Base-by-base conservation (phyloP, 1,284 basidiomycete genomes). In the Sparassis latifolia region DNA sequence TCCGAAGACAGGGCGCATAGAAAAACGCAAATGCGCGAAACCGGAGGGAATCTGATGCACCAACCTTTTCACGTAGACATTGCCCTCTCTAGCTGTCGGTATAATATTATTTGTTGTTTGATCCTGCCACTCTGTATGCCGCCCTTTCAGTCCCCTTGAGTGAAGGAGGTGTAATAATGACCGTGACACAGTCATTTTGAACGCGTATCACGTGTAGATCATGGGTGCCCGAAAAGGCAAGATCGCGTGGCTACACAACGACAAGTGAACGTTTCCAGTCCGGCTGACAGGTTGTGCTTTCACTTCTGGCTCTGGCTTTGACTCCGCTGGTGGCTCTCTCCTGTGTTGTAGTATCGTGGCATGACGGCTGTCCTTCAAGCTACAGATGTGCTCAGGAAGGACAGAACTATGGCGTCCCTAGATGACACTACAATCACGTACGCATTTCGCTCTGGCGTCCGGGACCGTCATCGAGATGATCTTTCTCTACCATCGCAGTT, bases 1-100 rank as follows among this genome's bases (percentile, higher is more conserved):
- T 66, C 83, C 88, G 4, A 80, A 81, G 63, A 93, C 91, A 6
- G 90, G 90, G 4, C 77, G 75, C 55, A 74, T 85, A 45, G 92
- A 96, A 68, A 86, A 81, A 58, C 78, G 93, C 50, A 96, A 96
- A 65, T 93, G 91, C 58, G 92, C 92, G 29, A 93, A 92, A 63
- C 93, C 93, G 50, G 82, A 89, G 56, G 77, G 72, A 40, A 37
- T 42, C 7, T 42, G 40, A 12, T 10, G 40, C 20, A 27, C 10
- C 9, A 28, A 27, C 40, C 6, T 37, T 37, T 20, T 20, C 20
- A 20, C 20, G 20, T 20, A 20, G 20, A 20, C 20, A 20, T 20
- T 20, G 20, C 20, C 20, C 20, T 20, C 20, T 20, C 20, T 20
- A 20, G 20, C 20, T 20, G 20, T 20, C 20, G 20, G 20, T 20